A percentile compares a stretch with the other conserved stretches of the same genome.
Evolutionary conservation across 2,329 filamentous ascomycete species (phyloP).

Genomic region (Pseudocercospora eumusae): DNA sequence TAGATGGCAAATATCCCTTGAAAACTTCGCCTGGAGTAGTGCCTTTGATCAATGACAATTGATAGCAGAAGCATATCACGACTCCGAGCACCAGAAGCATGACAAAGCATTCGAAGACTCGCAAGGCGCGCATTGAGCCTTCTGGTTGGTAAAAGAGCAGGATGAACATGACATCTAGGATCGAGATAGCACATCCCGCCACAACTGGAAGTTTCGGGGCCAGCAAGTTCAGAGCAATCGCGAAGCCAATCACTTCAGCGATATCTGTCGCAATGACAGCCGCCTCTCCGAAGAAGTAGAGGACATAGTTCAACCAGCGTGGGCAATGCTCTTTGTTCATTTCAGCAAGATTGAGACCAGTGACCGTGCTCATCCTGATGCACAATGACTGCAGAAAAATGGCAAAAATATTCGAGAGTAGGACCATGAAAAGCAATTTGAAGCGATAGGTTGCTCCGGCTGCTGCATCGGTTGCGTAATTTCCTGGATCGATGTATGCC

Average conservation of each 20-base stretch:
- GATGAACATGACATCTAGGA: slow-evolving; percentile 67
- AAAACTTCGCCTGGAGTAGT: slow-evolving; percentile 62
- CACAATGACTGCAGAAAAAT: slow-evolving; percentile 69
- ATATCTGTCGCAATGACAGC: slow-evolving; percentile 63
- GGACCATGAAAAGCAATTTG: slow-evolving; percentile 66
- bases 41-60: slow-evolving; percentile 62
- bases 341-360: slow-evolving; percentile 53
- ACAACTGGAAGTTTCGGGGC: slow-evolving; percentile 63
- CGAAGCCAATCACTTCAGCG: slow-evolving; percentile 68
- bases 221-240: slow-evolving; percentile 68
- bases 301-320: slow-evolving; percentile 55
- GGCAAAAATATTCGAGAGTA: slow-evolving; percentile 70
- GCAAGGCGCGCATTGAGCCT: slow-evolving; percentile 58
- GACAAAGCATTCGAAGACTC: slow-evolving; percentile 67
- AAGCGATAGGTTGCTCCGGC: slow-evolving; percentile 68
- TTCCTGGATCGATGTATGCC: slow-evolving; percentile 56
- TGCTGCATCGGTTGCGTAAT: slow-evolving; percentile 70
- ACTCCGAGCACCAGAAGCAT: slow-evolving; percentile 66
- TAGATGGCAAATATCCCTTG: slow-evolving; percentile 64
- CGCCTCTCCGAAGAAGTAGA: slow-evolving; percentile 58
- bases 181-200: slow-evolving; percentile 67
- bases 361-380: slow-evolving; percentile 58
- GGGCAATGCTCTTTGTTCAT: slow-evolving; percentile 54
- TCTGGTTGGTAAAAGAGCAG: slow-evolving; percentile 66
- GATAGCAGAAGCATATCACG: slow-evolving; percentile 69